These are phyloP conservation scores for Sporisorium iseilematis-ciliati DNA, from an alignment of 1,284 basidiomycete species.

Conservation along the genomic window DNA sequence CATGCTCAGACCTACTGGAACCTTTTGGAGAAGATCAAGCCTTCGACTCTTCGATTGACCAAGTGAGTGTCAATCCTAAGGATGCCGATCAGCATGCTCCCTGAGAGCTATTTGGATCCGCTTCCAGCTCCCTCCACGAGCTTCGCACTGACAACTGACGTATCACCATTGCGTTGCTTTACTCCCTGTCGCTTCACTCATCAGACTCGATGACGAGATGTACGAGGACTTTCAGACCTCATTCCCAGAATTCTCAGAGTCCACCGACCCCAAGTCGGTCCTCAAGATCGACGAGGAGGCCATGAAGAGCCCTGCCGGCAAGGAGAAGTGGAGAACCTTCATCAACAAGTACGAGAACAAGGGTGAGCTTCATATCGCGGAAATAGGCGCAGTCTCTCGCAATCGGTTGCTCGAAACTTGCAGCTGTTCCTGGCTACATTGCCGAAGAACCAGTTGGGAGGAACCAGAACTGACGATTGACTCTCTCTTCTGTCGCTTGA, in stretches of 20 bases:
- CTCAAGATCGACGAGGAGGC: slow-evolving; percentile 87
- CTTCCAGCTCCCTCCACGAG: background rate
- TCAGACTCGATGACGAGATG: slow-evolving; percentile 84
- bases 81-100: background rate
- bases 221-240: slow-evolving; percentile 79
- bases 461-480: background rate
- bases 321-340: slow-evolving; percentile 91
- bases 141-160: slow-evolving; percentile 7
- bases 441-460: background rate
- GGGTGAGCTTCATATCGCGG: slow-evolving; percentile 51
- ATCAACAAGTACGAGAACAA: slow-evolving; percentile 80
- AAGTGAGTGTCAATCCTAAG: slow-evolving; percentile 73
- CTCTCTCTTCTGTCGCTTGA: background rate
- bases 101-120: background rate
- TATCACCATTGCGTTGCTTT: background rate
- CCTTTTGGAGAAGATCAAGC: slow-evolving; percentile 84
- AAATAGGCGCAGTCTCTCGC: background rate
- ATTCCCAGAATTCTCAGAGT: slow-evolving; percentile 85
- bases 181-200: background rate
- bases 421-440: background rate
- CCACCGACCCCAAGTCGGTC: slow-evolving; percentile 77
- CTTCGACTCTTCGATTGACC: slow-evolving; percentile 82
- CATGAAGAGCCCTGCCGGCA: slow-evolving; percentile 92
- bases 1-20: slow-evolving; percentile 91
- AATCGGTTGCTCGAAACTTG: background rate